Percentiles rank a stretch among this genome's conserved stretches.
Evolutionary conservation across 805 yeast genomes (phyloP).

Genomic region (Wickerhamiella nectarea): DNA sequence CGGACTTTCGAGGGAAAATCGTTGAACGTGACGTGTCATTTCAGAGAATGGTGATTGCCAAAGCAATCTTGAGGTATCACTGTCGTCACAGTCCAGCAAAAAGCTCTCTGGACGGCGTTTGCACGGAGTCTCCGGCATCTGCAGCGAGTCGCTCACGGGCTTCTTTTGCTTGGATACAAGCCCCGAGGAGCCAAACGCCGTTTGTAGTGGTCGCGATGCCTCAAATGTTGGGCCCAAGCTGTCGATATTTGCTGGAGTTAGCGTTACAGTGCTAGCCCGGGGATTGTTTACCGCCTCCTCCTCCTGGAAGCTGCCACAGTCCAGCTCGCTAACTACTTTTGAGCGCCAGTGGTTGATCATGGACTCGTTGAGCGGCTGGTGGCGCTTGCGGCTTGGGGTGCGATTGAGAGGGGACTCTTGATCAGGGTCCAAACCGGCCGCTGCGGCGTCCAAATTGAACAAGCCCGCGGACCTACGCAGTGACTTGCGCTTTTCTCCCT

Average conservation of each 20-base stretch:
- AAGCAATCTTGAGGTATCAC: conserved; percentile 1
- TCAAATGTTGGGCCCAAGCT: conserved; percentile 35
- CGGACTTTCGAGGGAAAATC: conserved; percentile 7
- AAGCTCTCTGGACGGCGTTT: conserved; percentile 22
- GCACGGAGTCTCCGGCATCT: conserved; percentile 51
- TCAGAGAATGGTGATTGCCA: conserved; percentile 6
- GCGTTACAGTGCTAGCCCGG: conserved; percentile 10
- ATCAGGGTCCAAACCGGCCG: conserved; percentile 4
- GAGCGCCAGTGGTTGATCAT: conserved; percentile 7
- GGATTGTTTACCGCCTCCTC: conserved; percentile 1
- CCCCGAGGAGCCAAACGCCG: conserved; percentile 70
- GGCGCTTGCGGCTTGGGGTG: conserved; percentile 17
- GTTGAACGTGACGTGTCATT: conserved; percentile 3
- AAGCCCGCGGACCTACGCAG: conserved; percentile 31
- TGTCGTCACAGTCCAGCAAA: conserved; percentile 3
- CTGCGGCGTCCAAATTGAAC: conserved; percentile 29
- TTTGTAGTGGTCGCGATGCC: conserved; percentile 69
- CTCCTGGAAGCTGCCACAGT: not conserved
- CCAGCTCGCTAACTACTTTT: conserved; percentile 1
- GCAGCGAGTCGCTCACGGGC: conserved; percentile 30
- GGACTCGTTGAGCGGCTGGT: conserved; percentile 17
- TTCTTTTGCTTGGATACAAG: conserved; percentile 36
- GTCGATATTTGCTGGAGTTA: conserved; percentile 6
- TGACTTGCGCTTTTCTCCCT: conserved; percentile 13
- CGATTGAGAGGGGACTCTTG: conserved; percentile 9